A percentile compares a stretch with the other conserved stretches of the same genome.
phyloP scores from a whole-genome alignment of 176 grass and related monocot genomes.

The Lolium perenne region DNA sequence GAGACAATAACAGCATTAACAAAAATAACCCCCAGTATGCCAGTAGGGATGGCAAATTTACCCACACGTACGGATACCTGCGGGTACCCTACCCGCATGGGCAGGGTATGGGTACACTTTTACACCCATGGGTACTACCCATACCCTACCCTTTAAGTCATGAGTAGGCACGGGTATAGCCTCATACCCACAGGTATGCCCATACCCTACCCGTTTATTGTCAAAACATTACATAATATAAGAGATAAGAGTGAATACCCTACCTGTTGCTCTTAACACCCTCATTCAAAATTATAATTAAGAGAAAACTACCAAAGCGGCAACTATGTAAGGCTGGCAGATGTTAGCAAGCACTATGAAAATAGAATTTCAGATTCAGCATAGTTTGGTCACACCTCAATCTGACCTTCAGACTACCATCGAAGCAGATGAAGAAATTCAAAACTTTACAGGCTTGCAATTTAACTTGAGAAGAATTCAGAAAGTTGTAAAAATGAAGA shows the following conservation, averaged over 20 bases:
- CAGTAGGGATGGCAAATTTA: not conserved
- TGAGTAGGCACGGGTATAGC: too few relatives aligned
- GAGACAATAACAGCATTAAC: slow-evolving; percentile 10
- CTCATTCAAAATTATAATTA: not conserved
- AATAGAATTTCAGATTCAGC: not conserved
- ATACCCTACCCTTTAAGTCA: too few relatives aligned
- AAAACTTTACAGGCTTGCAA: not conserved
- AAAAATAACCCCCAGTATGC: not conserved
- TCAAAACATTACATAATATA: too few relatives aligned
- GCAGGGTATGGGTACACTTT: too few relatives aligned
- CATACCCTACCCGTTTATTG: too few relatives aligned
- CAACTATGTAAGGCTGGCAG: not conserved
- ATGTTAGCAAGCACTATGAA: not conserved
- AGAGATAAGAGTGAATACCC: too few relatives aligned
- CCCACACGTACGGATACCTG: too few relatives aligned
- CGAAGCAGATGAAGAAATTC: not conserved
- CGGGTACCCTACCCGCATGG: too few relatives aligned
- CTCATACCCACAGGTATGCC: too few relatives aligned
- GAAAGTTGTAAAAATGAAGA: not conserved
- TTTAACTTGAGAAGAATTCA: not conserved
- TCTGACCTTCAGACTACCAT: slow-evolving; percentile 1
- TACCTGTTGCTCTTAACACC: too few relatives aligned
- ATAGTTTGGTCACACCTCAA: not conserved
- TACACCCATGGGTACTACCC: too few relatives aligned
- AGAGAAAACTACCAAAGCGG: not conserved